phyloP scores from a whole-genome alignment of 176 grass and related monocot species.

The Musa troglodytarum region DNA sequence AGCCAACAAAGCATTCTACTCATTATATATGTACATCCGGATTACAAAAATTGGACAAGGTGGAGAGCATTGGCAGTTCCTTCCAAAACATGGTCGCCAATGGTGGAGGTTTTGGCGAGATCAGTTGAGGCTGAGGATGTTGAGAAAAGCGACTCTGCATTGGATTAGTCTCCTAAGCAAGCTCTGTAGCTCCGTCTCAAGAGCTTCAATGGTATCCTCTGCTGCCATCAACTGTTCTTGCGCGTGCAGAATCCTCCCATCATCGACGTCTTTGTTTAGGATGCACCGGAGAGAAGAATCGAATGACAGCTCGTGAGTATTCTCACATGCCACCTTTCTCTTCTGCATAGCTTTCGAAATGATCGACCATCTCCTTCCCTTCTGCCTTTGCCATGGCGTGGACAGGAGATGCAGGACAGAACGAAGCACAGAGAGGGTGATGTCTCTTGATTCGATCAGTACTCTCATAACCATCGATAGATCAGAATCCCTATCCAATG shows the following conservation, averaged over 20 bases:
- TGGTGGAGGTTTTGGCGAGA: neutral
- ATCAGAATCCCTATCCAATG: neutral
- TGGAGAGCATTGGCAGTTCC: neutral
- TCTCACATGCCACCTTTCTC: constrained; percentile 6
- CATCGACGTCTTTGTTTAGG: neutral
- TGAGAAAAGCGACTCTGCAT: constrained; percentile 5
- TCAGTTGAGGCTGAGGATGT: constrained; percentile 6
- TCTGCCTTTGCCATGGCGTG: neutral
- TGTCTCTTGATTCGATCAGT: constrained; percentile 3
- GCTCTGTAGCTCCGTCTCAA: neutral
- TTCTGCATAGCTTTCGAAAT: neutral
- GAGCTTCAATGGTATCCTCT: neutral
- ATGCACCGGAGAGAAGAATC: neutral
- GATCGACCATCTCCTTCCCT: constrained; percentile 2
- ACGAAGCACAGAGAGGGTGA: constrained; percentile 7
- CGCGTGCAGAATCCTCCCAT: neutral
- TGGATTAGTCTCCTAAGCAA: constrained; percentile 10
- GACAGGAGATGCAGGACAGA: neutral
- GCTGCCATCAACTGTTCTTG: constrained; percentile 1
- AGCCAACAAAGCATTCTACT: too few species aligned
- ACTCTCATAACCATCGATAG: neutral
- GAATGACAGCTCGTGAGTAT: neutral
- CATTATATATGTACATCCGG: neutral
- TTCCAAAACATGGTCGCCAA: neutral
- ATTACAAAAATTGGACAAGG: neutral